These are phyloP conservation scores for Acer saccharum DNA, from an alignment of 345 rosid genomes.

Conservation along the genomic window DNA sequence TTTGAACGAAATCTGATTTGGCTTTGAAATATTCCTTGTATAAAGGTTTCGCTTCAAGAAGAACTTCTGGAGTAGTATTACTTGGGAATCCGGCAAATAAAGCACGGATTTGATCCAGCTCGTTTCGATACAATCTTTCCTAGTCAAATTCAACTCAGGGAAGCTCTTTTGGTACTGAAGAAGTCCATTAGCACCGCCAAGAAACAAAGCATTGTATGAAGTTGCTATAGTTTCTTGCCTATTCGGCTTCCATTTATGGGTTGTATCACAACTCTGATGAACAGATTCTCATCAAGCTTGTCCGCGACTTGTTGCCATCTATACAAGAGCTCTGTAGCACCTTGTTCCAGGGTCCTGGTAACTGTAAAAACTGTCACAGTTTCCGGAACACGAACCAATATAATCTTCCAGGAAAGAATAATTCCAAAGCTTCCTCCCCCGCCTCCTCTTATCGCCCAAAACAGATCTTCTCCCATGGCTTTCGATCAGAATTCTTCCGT, in stretches of 20 bases:
- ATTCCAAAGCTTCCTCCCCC: no score
- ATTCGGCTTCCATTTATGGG: not conserved
- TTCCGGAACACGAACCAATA: no score
- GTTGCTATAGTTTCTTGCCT: slow-evolving; percentile 11
- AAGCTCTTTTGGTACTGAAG: slow-evolving; percentile 26
- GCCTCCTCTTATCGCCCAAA: no score
- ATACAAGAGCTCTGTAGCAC: no score
- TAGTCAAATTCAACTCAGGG: slow-evolving; percentile 35
- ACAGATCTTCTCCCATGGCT: no score
- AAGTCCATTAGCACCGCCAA: not conserved
- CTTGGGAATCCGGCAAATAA: slow-evolving; percentile 16
- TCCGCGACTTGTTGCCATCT: no score
- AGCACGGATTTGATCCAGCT: slow-evolving; percentile 35
- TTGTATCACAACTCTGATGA: not conserved
- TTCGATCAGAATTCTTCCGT: no score
- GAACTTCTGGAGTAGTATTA: slow-evolving; percentile 18
- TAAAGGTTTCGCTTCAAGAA: slow-evolving; percentile 26
- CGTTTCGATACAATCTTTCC: slow-evolving; percentile 32
- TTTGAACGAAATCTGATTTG: slow-evolving; percentile 36
- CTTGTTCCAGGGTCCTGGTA: no score
- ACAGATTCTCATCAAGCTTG: no score
- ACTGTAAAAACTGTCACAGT: no score
- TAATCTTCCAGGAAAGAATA: no score
- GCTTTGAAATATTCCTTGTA: slow-evolving; percentile 32
- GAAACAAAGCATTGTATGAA: slow-evolving; percentile 21